Conservation (phyloP, 2,329 filamentous ascomycete genomes). For the Blumeriella jaapii region DNA sequence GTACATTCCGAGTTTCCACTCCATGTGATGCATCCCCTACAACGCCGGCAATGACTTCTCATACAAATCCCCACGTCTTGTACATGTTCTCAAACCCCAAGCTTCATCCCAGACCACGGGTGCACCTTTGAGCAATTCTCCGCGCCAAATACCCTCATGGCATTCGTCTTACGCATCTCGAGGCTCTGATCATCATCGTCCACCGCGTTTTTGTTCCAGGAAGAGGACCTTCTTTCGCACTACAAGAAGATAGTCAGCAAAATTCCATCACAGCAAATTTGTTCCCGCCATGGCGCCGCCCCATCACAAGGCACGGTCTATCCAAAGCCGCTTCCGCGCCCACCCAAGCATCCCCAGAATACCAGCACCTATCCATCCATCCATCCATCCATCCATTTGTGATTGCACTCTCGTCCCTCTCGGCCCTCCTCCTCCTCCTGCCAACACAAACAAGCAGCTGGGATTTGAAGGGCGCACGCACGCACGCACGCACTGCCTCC, state of each 20-base stretch:
- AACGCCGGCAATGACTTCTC: not conserved
- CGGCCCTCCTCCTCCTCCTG: too few relatives aligned
- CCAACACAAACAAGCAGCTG: too few relatives aligned
- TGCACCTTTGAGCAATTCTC: too few relatives aligned
- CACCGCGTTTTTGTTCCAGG: slow-evolving; percentile 79
- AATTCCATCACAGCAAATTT: too few relatives aligned
- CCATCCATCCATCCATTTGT: too few relatives aligned
- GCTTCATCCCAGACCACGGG: not conserved
- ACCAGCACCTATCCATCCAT: too few relatives aligned
- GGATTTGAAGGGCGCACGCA: too few relatives aligned
- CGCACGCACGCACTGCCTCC: too few relatives aligned
- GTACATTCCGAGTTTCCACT: not conserved
- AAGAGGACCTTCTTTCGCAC: slow-evolving; percentile 95
- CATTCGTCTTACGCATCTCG: not conserved
- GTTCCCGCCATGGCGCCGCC: too few relatives aligned
- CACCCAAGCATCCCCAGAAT: not conserved
- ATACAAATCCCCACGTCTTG: not conserved
- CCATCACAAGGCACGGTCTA: not conserved
- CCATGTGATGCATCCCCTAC: not conserved
- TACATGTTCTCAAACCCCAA: not conserved
- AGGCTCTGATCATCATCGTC: slow-evolving; percentile 33
- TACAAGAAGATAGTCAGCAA: slow-evolving; percentile 28
- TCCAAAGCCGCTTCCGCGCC: not conserved
- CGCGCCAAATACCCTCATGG: not conserved
- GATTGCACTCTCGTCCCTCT: too few relatives aligned